These are phyloP conservation scores for Ustanciosporium gigantosporum DNA, from an alignment of 1,284 basidiomycete genomes.

Conservation along the genomic window DNA sequence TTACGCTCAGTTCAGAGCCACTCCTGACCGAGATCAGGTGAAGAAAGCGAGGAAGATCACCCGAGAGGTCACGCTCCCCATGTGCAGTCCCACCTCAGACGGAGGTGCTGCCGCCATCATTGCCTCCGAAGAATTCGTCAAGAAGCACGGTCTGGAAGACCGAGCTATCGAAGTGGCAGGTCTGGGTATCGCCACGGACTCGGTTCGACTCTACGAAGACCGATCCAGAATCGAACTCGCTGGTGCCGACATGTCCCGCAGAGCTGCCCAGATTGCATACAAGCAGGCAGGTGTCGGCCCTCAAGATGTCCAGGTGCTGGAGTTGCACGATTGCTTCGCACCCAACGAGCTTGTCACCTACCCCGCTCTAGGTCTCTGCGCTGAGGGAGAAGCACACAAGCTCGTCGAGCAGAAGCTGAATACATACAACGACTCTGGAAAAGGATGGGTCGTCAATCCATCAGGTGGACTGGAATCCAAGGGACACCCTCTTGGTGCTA, in stretches of 20 bases:
- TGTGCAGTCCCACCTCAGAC: slow-evolving; percentile 78
- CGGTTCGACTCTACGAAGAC: slow-evolving; percentile 49
- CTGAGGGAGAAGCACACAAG: slow-evolving; percentile 72
- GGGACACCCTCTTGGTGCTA: slow-evolving; percentile 77
- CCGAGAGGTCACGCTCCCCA: slow-evolving; percentile 76
- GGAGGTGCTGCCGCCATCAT: slow-evolving; percentile 66
- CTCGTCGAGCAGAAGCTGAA: slow-evolving; percentile 78
- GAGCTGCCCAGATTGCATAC: slow-evolving; percentile 74
- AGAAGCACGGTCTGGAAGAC: slow-evolving; percentile 74
- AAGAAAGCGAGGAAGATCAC: slow-evolving; percentile 65
- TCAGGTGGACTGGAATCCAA: slow-evolving; percentile 82
- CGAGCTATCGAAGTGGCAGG: slow-evolving; percentile 73
- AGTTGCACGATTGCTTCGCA: slow-evolving; percentile 82
- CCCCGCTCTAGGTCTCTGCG: slow-evolving; percentile 77
- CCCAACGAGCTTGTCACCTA: slow-evolving; percentile 74
- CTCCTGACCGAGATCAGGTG: slow-evolving; percentile 37
- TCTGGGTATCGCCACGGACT: slow-evolving; percentile 54
- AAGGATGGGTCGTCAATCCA: slow-evolving; percentile 79
- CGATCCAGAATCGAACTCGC: slow-evolving; percentile 53
- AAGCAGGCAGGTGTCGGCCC: slow-evolving; percentile 72
- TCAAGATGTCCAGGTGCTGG: slow-evolving; percentile 78
- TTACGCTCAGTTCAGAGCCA: slow-evolving; percentile 75
- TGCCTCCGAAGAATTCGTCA: slow-evolving; percentile 80
- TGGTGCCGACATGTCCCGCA: slow-evolving; percentile 69
- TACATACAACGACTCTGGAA: slow-evolving; percentile 71